Percentiles rank a stretch among this genome's conserved stretches.
phyloP scores from a whole-genome alignment of 345 rosid species.

The Heritiera fomes region DNA sequence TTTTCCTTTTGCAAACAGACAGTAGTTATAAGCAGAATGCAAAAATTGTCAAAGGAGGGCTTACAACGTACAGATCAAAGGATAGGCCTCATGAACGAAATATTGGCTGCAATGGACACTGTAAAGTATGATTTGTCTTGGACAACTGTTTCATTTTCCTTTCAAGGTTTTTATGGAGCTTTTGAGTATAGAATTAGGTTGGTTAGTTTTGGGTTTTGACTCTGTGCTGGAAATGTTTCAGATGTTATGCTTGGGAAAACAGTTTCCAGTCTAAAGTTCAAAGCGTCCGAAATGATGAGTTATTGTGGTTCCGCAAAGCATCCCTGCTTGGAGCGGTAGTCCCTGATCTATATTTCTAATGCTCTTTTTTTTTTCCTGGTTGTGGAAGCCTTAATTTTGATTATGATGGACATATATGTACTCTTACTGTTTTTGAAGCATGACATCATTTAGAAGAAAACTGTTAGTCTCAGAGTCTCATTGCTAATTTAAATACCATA shows the following conservation, averaged over 20 bases:
- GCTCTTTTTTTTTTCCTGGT: not conserved
- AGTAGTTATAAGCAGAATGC: constrained; percentile 83
- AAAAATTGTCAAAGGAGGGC: constrained; percentile 88
- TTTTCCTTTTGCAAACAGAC: constrained; percentile 53
- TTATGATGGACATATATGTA: not conserved
- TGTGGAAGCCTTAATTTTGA: not conserved
- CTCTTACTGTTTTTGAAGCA: not conserved
- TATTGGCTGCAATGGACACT: constrained; percentile 98
- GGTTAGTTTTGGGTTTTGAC: not conserved
- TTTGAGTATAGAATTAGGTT: not conserved
- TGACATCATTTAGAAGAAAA: not conserved
- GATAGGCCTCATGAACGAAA: constrained; percentile 97
- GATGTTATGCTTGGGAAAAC: constrained; percentile 99
- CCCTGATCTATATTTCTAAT: constrained; percentile 22
- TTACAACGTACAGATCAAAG: constrained; percentile 96
- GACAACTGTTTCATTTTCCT: constrained; percentile 1
- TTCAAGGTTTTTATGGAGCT: not conserved
- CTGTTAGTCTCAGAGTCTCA: not conserved
- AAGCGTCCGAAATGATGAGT: constrained; percentile 73
- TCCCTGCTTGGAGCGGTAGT: constrained; percentile 89
- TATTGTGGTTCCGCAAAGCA: constrained; percentile 96
- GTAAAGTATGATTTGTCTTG: constrained; percentile 68
- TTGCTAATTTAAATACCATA: not conserved
- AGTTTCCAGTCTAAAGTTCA: constrained; percentile 93
- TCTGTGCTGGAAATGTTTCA: constrained; percentile 34